Conservation (phyloP, 2,329 filamentous ascomycete genomes). For the Beauveria asiatica region DNA sequence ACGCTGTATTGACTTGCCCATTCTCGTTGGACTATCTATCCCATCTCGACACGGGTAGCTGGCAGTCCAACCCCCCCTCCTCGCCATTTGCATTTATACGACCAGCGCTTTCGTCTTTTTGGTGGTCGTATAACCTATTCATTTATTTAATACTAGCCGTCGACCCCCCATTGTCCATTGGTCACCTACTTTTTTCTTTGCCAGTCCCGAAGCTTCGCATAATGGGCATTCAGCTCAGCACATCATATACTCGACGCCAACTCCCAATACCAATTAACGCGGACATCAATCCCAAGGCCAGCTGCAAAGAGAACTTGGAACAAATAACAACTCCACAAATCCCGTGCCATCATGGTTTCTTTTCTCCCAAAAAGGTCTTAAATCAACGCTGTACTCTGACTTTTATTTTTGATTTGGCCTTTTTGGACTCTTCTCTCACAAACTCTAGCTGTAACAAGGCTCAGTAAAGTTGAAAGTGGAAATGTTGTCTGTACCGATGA, state of each 20-base stretch:
- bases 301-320: not conserved
- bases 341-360: not conserved
- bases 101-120: not conserved
- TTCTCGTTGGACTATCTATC: conserved; percentile 6
- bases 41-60: not conserved
- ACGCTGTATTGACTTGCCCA: not conserved
- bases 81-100: conserved; percentile 7
- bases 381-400: not conserved
- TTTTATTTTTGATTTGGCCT: not conserved
- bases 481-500: not conserved
- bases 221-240: not conserved
- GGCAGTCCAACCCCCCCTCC: not conserved
- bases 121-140: conserved; percentile 4
- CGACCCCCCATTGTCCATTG: not conserved
- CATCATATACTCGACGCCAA: not conserved
- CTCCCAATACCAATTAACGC: not conserved
- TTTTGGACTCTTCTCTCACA: not conserved
- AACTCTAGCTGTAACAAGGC: not conserved
- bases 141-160: conserved; percentile 9
- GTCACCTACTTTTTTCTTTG: not conserved
- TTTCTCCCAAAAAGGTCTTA: not conserved
- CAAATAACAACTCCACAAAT: not conserved
- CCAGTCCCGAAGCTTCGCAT: not conserved
- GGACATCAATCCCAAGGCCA: not conserved
- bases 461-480: not conserved